phyloP scores from a whole-genome alignment of 2,329 filamentous ascomycete genomes.

The Pseudomassariella vexata region DNA sequence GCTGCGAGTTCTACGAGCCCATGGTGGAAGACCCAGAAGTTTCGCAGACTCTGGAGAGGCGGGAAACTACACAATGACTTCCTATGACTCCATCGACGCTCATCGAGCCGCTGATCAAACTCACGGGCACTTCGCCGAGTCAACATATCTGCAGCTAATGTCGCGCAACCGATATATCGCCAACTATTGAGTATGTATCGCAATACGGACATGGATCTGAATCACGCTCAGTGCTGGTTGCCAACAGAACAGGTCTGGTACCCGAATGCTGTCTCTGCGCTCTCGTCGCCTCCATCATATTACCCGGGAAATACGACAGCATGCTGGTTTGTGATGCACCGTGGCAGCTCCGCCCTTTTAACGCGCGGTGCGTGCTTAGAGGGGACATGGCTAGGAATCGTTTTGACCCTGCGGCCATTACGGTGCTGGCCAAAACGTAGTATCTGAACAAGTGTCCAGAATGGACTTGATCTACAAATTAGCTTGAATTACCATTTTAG shows the following conservation, averaged over 20 bases:
- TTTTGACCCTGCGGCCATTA: no score
- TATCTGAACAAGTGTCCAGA: constrained; percentile 4
- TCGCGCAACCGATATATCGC: background rate
- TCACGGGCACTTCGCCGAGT: background rate
- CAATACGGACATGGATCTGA: background rate
- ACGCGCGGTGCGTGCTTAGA: background rate
- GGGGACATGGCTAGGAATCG: no score
- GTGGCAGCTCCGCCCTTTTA: background rate
- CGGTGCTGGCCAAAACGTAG: no score
- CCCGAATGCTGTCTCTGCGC: background rate
- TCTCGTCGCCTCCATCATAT: background rate
- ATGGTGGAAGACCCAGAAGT: no score
- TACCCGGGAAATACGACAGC: background rate
- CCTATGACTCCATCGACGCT: no score
- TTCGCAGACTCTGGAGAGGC: no score
- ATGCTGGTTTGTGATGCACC: background rate
- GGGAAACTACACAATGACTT: no score
- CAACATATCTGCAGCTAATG: background rate
- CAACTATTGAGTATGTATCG: background rate
- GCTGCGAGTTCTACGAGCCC: no score
- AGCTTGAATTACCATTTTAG: constrained; percentile 6
- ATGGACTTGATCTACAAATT: constrained; percentile 8
- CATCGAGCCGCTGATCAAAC: no score
- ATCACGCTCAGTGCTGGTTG: background rate
- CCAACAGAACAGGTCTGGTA: background rate